These are phyloP conservation scores for Beauveria scarabaeidicola DNA, from an alignment of 2,329 filamentous ascomycete species.

Conservation along the genomic window DNA sequence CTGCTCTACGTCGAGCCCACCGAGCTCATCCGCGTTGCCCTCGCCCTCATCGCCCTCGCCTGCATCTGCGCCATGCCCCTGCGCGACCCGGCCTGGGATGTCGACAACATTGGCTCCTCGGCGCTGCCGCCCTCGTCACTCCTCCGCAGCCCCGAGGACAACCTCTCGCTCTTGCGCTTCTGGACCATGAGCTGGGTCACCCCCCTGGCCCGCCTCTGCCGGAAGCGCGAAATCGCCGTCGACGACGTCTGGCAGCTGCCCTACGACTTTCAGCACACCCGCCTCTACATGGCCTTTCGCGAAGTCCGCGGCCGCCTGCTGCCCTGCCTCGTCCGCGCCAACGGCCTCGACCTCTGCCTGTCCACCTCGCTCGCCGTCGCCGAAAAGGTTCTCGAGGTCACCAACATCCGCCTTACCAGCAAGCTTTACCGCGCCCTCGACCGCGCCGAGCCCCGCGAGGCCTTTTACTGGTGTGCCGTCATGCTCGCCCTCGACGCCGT, in stretches of 20 bases:
- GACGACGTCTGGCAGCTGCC: conserved; percentile 75
- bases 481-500: conserved; percentile 26
- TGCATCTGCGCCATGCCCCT: conserved; percentile 30
- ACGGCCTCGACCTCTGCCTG: conserved; percentile 69
- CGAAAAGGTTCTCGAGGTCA: conserved; percentile 28
- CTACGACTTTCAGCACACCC: conserved; percentile 72
- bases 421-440: conserved; percentile 29
- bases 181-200: conserved; percentile 78
- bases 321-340: conserved; percentile 60
- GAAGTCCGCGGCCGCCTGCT: conserved; percentile 66
- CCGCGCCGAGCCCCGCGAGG: conserved; percentile 20
- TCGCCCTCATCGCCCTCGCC: conserved; percentile 20
- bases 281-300: conserved; percentile 66
- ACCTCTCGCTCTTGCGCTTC: conserved; percentile 71
- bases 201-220: conserved; percentile 60
- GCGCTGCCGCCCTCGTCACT: conserved; percentile 21
- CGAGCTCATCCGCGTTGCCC: conserved; percentile 16
- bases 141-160: conserved; percentile 69
- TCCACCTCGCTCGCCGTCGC: conserved; percentile 56
- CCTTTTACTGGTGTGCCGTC: conserved; percentile 28
- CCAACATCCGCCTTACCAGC: conserved; percentile 30
- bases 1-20: conserved; percentile 17
- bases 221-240: conserved; percentile 58
- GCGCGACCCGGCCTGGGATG: conserved; percentile 27
- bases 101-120: conserved; percentile 23